A percentile compares a stretch with the other conserved stretches of the same genome.
phyloP scores from a whole-genome alignment of 164 flowering plant genomes.

The Magnolia officinalis region DNA sequence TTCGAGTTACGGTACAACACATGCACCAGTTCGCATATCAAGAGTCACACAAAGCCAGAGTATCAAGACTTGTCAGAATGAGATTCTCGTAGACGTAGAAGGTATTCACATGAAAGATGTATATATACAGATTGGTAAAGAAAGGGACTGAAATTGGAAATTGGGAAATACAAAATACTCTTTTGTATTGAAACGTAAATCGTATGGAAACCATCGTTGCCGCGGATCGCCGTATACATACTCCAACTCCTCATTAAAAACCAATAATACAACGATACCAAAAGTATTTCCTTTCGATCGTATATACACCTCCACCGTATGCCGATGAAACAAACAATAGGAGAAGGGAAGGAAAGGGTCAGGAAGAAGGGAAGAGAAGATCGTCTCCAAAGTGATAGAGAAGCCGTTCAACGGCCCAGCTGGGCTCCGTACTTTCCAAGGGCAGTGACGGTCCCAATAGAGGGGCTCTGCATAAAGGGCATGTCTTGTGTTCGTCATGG shows the following conservation, averaged over 20 bases:
- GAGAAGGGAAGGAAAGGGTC: not conserved
- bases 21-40: too few relatives aligned
- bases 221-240: not conserved
- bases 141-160: not conserved
- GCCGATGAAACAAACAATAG: not conserved
- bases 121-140: not conserved
- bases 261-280: too few relatives aligned
- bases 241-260: not conserved
- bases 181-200: conserved; percentile 8
- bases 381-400: conserved; percentile 22
- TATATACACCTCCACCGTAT: not conserved
- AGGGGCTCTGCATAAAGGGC: conserved; percentile 37
- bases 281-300: not conserved
- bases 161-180: not conserved
- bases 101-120: too few relatives aligned
- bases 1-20: too few relatives aligned
- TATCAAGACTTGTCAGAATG: too few relatives aligned
- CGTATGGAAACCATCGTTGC: not conserved
- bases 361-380: conserved; percentile 4
- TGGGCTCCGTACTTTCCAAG: conserved; percentile 9
- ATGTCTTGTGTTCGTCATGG: conserved; percentile 37
- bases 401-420: conserved; percentile 21
- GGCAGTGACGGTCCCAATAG: not conserved
- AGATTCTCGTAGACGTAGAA: too few relatives aligned
- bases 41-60: too few relatives aligned